A percentile compares a stretch with the other conserved stretches of the same genome.
Conservation (phyloP, 2,329 filamentous ascomycete genomes). For the Tothia fuscella region DNA sequence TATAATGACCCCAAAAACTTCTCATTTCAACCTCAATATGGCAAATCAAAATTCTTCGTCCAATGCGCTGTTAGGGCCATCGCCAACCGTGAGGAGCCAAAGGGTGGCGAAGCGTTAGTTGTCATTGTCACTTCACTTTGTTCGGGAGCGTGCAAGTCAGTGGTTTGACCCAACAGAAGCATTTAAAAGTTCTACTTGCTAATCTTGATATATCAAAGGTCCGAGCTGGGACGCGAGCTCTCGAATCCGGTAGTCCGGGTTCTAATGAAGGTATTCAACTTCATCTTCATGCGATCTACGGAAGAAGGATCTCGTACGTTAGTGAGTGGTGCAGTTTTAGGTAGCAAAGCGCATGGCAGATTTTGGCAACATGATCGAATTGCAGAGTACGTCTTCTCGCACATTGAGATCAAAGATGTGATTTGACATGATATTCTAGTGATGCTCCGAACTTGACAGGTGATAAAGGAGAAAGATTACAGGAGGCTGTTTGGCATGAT, state of each 20-base stretch:
- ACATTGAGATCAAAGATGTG: not conserved
- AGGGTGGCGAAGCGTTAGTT: not conserved
- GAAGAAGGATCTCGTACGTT: conserved; percentile 10
- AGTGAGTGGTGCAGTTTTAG: not conserved
- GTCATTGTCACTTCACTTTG: conserved; percentile 5
- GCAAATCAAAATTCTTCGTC: conserved; percentile 8
- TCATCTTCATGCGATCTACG: conserved; percentile 4
- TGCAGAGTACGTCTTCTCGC: not conserved
- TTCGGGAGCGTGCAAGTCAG: not conserved
- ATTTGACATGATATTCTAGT: not conserved
- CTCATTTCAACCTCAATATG: conserved; percentile 2
- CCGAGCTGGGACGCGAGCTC: too few relatives aligned
- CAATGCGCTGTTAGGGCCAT: conserved; percentile 1
- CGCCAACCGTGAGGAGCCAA: not conserved
- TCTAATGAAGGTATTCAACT: not conserved
- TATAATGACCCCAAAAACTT: conserved; percentile 1
- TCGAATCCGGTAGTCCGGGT: too few relatives aligned
- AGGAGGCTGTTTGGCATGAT: conserved; percentile 3
- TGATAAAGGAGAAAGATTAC: not conserved
- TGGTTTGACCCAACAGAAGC: not conserved
- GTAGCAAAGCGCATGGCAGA: not conserved
- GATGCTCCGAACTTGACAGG: not conserved
- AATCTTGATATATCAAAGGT: too few relatives aligned
- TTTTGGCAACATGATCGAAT: conserved; percentile 8
- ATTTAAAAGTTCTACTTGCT: too few relatives aligned